Base-by-base conservation (phyloP, 352 stramenopile species). In the Elongisporangium prolatum region DNA sequence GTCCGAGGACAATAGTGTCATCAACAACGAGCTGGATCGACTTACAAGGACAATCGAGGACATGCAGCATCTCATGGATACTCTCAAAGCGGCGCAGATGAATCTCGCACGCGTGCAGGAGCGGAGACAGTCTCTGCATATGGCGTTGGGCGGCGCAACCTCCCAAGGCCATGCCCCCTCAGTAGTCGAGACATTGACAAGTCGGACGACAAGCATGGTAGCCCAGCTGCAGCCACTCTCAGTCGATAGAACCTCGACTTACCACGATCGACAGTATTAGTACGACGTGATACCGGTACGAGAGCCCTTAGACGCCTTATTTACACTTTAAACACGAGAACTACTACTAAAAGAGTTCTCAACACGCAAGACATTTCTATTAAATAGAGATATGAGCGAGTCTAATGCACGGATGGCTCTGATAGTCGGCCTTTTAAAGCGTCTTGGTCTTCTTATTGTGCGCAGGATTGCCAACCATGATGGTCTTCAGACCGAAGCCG, bases 31-130 rank as follows among this genome's bases (percentile, higher is more conserved):
- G 60, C 52, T 84, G 50, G 74, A 84, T 38, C 14, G 11, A 13
- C 34, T 44, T 2, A 44, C 34, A 17, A 17, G 10, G 9, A 17
- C 34, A 17, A 44, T 44, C 34, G 4, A 44, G 10, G 74, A 50
- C 48, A 80, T 84, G 70, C 73, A 69, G 21, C 21, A 68, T 24
- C 51, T 84, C 34, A 56, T 81, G 8, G 68, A 80, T 16, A 58
- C 57, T 5, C 66, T 84, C 49, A 74, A 70, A 38, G 64, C 52
- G 14, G 63, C 72, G 16, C 72, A 81, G 52, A 56, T 51, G 3
- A 76, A 72, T 8, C 68, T 82, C 21, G 67, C 68, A 47, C 69
- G 67, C 2, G 74, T 80, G 3, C 74, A 84, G 17, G 69, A 78
- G 50, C 64, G 69, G 17, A 61, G 68, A 5, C 65, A 79, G 22